Evolutionary conservation across 768 basidiomycete genomes (phyloP), one percentile per base, ranked within the genome.

Genomic region (Trametes cingulata): DNA sequence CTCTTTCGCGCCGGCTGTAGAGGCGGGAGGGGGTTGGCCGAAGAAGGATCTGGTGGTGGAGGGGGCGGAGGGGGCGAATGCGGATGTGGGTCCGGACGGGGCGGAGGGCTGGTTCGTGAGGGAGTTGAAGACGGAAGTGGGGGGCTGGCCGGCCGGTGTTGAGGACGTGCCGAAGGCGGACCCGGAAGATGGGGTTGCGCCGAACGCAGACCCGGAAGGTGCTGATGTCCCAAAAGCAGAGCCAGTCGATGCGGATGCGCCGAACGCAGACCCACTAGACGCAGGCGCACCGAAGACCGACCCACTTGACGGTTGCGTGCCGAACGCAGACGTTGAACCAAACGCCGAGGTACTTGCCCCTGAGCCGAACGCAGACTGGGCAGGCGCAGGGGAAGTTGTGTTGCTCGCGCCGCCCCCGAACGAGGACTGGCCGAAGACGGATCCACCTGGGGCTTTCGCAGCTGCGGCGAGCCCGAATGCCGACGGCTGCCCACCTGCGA

Each of bases 121-220:
- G 22, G 65, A 52, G 48, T 56, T 54, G 54, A 70, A 68, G 53
- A 56, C 66, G 33, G 68, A 67, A 6, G 55, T 25, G 20, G 65
- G 40, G 43, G 20, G 49, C 36, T 37, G 82, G 70, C 0, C 80
- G 75, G 43, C 79, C 17, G 25, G 51, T 37, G 20, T 14, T 40
- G 61, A 14, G 6, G 57, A 56, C 15, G 52, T 14, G 40, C 60
- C 64, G 56, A 66, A 66, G 29, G 65, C 65, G 12, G 61, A 56
- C 36, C 20, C 35, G 22, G 40, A 3, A 14, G 53, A 22, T 6
- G 58, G 40, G 12, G 41, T 25, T 10, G 41, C 7, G 3, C 51
- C 50, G 14, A 51, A 51, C 29, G 52, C 37, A 20, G 54, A 33
- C 14, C 55, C 33, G 6, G 52, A 40, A 36, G 56, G n/a, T 3